Percentiles rank a stretch among this genome's conserved stretches.
Conservation (phyloP, 306 rosid species). For the Crotalaria pallida region DNA sequence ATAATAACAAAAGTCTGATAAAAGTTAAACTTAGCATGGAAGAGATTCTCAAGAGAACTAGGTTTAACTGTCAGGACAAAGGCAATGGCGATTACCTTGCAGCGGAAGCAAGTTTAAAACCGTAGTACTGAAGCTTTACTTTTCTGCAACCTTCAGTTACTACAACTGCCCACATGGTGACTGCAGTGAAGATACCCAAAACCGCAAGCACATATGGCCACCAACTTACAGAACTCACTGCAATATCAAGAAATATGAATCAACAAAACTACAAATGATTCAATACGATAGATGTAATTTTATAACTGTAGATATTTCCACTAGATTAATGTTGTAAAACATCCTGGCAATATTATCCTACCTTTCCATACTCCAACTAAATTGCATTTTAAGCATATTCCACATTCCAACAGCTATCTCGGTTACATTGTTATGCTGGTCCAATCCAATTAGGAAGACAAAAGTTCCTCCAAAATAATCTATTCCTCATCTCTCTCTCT, state of each 20-base stretch:
- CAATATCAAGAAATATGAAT: constrained; percentile 25
- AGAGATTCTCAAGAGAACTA: too few relatives aligned
- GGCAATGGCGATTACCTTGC: constrained; percentile 62
- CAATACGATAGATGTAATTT: background rate
- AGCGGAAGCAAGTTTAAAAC: constrained; percentile 96
- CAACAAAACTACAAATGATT: constrained; percentile 9
- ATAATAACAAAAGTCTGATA: background rate
- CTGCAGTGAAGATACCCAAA: constrained; percentile 77
- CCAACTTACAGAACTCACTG: constrained; percentile 73
- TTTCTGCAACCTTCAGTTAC: constrained; percentile 98
- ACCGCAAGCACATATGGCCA: constrained; percentile 67
- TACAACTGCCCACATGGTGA: constrained; percentile 99
- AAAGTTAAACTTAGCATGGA: background rate
- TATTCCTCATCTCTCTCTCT: background rate
- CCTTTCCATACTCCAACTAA: background rate
- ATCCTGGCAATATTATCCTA: constrained; percentile 5
- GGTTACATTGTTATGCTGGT: background rate
- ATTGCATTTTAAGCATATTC: background rate
- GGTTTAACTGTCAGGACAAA: background rate
- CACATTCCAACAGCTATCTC: background rate
- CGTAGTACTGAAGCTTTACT: constrained; percentile 92
- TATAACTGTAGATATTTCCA: background rate
- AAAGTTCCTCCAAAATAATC: constrained; percentile 8
- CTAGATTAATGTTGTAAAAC: constrained; percentile 5
- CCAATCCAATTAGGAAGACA: background rate